Base-by-base conservation (phyloP, 1,284 basidiomycete species). In the Boletus smithii region DNA sequence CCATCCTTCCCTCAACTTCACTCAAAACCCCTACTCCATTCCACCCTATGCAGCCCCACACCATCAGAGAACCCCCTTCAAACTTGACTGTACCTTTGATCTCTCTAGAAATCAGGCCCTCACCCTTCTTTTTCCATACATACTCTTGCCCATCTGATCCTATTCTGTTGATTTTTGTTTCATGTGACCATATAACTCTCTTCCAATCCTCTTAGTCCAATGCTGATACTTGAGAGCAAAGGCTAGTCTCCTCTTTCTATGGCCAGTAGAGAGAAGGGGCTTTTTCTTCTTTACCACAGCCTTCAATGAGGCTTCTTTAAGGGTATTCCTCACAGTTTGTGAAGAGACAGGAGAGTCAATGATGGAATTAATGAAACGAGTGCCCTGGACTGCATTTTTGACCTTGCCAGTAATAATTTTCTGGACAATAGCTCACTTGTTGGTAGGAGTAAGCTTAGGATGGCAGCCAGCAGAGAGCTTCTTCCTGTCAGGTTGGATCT, bases 111-210 rank as follows among this genome's bases (percentile, higher is more conserved):
- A n/a, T n/a, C 13, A 30, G 13, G 3, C 29, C 29, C 7, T 39
- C 18, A 8, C 8, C 36, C 14, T 3, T 2, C 6, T 38, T 5
- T 72, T 63, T 44, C 18, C 41, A 48, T 10, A 48, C 23, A 42
- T 68, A 69, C 41, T 51, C 71, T 0, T 46, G 62, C 1, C 49
- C 61, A 49, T 49, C 44, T 45, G 42, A 51, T 8, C 42, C 26
- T 40, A 45, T 40, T 9, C 49, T 42, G 16, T 47, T 50, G 30
- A 50, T n/a, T 33, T 16, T 50, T 46, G 44, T 33, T 17, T 46
- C 40, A 50, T 47, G 34, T 40, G 42, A 51, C 13, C 42, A 51
- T 11, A 44, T 44, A 17, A 48, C 41, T 11, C 31, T 29, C 4
- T 20, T 49, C 30, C n/a, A 31, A 14, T 31, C 30, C 30, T 31